These are phyloP conservation scores for Paecilomyces niveus DNA, from an alignment of 2,329 filamentous ascomycete genomes.

Conservation along the genomic window DNA sequence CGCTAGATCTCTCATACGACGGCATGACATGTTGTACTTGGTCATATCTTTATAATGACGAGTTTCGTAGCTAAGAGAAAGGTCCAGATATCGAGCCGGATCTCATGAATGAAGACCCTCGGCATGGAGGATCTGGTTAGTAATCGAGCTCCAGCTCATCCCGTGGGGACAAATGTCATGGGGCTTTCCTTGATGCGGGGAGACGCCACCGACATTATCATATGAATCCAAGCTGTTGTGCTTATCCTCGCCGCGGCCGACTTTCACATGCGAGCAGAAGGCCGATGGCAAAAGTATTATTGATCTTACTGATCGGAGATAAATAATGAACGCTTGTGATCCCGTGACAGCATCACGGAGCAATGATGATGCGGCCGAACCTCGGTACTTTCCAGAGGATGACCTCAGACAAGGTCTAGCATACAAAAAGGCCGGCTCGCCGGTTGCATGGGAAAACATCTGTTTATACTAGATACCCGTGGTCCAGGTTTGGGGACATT, in stretches of 20 bases:
- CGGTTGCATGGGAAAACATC: neutral
- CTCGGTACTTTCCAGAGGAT: neutral
- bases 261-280: neutral
- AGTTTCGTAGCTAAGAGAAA: too few relatives aligned
- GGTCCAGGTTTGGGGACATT: neutral
- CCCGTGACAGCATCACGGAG: constrained; percentile 38
- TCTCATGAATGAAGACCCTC: neutral
- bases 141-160: neutral
- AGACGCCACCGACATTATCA: neutral
- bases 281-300: constrained; percentile 33
- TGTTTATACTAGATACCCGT: neutral
- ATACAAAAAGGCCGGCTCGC: neutral
- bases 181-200: neutral
- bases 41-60: too few relatives aligned
- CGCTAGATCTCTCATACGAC: too few relatives aligned
- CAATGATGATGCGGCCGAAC: neutral
- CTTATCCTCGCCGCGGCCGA: neutral
- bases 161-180: neutral
- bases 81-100: too few relatives aligned
- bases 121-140: neutral
- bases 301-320: too few relatives aligned
- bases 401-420: neutral
- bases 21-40: too few relatives aligned
- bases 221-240: neutral
- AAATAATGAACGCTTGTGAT: constrained; percentile 13